phyloP scores from a whole-genome alignment of 306 rosid genomes.

The peach (Prunus persica) region DNA sequence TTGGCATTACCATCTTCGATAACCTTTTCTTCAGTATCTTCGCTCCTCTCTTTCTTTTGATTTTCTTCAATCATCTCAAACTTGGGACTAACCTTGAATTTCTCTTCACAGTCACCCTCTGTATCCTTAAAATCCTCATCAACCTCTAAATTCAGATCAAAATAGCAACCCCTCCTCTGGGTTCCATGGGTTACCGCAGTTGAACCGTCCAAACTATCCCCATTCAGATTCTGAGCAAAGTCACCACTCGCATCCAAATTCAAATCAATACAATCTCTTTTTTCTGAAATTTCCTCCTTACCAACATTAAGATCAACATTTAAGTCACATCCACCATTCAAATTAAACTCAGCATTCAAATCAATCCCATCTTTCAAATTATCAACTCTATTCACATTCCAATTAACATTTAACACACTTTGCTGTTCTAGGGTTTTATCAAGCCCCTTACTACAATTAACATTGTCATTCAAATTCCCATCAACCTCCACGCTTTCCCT shows the following conservation, averaged over 20 bases:
- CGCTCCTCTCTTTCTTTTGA: slow-evolving; percentile 20
- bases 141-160: slow-evolving; percentile 83
- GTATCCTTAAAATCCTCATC: slow-evolving; percentile 55
- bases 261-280: slow-evolving; percentile 66
- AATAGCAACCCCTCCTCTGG: slow-evolving; percentile 46
- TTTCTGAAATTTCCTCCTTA: slow-evolving; percentile 26
- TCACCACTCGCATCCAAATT: slow-evolving; percentile 68
- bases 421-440: slow-evolving; percentile 26
- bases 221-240: slow-evolving; percentile 35
- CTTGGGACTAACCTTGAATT: slow-evolving; percentile 24
- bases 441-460: slow-evolving; percentile 17
- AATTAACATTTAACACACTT: slow-evolving; percentile 27
- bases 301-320: slow-evolving; percentile 17
- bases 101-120: slow-evolving; percentile 32
- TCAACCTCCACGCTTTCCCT: slow-evolving; percentile 13
- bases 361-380: slow-evolving; percentile 52
- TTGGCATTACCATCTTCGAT: slow-evolving; percentile 26
- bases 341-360: slow-evolving; percentile 67
- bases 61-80: slow-evolving; percentile 29
- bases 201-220: slow-evolving; percentile 18
- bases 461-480: slow-evolving; percentile 33
- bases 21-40: slow-evolving; percentile 22
- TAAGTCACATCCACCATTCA: slow-evolving; percentile 37
- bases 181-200: slow-evolving; percentile 31
- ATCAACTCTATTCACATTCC: slow-evolving; percentile 18